phyloP scores from a whole-genome alignment of 1,284 basidiomycete genomes.

The Xerocomus minutiporus region DNA sequence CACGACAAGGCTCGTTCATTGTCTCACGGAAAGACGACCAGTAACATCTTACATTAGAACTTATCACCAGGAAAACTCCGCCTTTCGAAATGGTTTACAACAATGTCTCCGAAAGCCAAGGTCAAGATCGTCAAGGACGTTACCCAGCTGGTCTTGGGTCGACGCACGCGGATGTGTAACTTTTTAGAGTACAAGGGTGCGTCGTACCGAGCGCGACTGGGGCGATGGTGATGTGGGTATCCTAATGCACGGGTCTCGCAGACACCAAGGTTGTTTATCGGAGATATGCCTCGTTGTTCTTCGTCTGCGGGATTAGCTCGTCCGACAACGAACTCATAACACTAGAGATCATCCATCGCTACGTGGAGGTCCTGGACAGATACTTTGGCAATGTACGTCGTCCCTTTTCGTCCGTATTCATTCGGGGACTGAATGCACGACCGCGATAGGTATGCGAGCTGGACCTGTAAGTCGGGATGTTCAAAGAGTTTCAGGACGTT shows the following conservation, averaged over 20 bases:
- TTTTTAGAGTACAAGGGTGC: slow-evolving; percentile 98
- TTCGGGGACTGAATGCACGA: slow-evolving; percentile 1
- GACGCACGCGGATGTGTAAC: slow-evolving; percentile 98
- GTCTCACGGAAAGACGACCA: slow-evolving; percentile 1
- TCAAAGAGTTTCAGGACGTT: neutral
- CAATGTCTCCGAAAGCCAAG: slow-evolving; percentile 90
- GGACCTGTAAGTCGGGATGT: slow-evolving; percentile 63
- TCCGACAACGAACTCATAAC: slow-evolving; percentile 92
- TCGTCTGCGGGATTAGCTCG: slow-evolving; percentile 88
- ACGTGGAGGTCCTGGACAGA: slow-evolving; percentile 97
- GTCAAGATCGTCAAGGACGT: slow-evolving; percentile 99
- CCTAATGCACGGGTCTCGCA: slow-evolving; percentile 29
- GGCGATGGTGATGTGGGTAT: neutral
- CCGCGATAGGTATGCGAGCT: slow-evolving; percentile 83
- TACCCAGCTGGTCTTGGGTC: slow-evolving; percentile 94
- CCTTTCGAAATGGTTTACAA: slow-evolving; percentile 98
- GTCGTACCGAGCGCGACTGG: slow-evolving; percentile 13
- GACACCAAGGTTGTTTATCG: slow-evolving; percentile 97
- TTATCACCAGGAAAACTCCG: slow-evolving; percentile 82
- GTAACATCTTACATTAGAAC: slow-evolving; percentile 11
- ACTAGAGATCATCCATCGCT: slow-evolving; percentile 96
- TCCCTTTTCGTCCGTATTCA: neutral
- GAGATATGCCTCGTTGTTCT: slow-evolving; percentile 97
- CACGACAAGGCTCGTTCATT: slow-evolving; percentile 75
- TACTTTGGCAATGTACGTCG: slow-evolving; percentile 94